Evolutionary conservation across 169 alveolate species (phyloP), one percentile per base, ranked within the genome.

Genomic region (Cryptosporidium viatorum): DNA sequence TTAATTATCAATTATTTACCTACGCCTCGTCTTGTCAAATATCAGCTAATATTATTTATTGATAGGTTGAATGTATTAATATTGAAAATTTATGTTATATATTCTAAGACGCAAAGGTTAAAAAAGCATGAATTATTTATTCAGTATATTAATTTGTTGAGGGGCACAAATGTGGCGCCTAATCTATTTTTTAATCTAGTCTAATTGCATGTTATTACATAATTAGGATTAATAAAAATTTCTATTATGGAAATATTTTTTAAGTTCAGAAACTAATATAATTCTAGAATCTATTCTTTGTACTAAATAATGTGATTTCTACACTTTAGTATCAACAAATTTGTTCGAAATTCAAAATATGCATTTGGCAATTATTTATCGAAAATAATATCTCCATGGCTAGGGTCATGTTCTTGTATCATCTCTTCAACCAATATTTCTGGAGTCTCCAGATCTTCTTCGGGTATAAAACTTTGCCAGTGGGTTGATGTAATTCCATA

Each of bases 391-490:
- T 73, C 86, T 35, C 86, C 58, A 16, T 6, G 5, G 21, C 8
- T 41, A 9, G 21, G 39, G 23, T 55, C 70, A 21, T 55, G 10
- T 8, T 33, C 71, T 14, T 73, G 55, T 52, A 21, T 31, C 10
- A 8, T 41, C 16, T 58, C 48, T 59, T 73, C 86, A 21, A 52
- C 71, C 12, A 58, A 45, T 58, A n/a, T 29, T 41, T 73, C 86
- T 10, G 86, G 86, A 2, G 55, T 23, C 0, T 73, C 71, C n/a
- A 52, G 37, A 10, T 58, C 71, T 2, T 39, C 58, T 26, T 58
- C 58, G 6, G 68, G 70, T 2, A 50, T 14, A 21, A 29, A 73
- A 6, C 26, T 58, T 73, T 73, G 55, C 89, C 89, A 80, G 50
- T 80, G 59, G 23, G 43, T 10, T 18, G 55, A 33, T n/a, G 23